These are phyloP conservation scores for Blepharisma japonicum DNA, from an alignment of 73 alveolate species.

Conservation along the genomic window DNA sequence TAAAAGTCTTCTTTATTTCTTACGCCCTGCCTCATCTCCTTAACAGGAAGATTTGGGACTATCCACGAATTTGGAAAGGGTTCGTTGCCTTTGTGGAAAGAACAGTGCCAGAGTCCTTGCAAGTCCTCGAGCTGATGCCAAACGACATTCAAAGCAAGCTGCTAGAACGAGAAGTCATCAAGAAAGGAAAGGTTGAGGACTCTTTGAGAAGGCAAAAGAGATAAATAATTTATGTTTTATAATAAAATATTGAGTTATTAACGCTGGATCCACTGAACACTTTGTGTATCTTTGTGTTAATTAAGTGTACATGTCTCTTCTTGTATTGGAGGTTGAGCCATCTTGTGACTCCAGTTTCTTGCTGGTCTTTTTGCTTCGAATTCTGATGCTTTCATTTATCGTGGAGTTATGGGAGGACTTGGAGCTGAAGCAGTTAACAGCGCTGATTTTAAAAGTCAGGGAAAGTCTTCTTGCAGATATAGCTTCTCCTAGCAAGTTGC, in stretches of 20 bases:
- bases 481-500: not conserved
- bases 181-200: slow-evolving; percentile 20
- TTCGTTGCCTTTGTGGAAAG: slow-evolving; percentile 23
- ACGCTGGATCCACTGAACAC: too few relatives aligned
- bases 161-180: slow-evolving; percentile 3
- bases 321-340: too few relatives aligned
- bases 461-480: not conserved
- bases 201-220: not conserved
- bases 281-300: too few relatives aligned
- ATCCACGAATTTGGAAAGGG: not conserved
- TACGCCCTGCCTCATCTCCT: slow-evolving; percentile 20
- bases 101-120: slow-evolving; percentile 20
- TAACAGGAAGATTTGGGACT: not conserved
- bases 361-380: too few relatives aligned
- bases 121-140: slow-evolving; percentile 23
- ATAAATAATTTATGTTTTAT: too few relatives aligned
- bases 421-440: slow-evolving; percentile 4
- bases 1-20: not conserved
- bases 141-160: not conserved
- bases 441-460: slow-evolving; percentile 1
- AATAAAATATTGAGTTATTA: too few relatives aligned
- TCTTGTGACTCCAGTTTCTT: too few relatives aligned
- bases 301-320: too few relatives aligned
- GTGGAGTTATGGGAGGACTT: too few relatives aligned
- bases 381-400: too few relatives aligned